Evolutionary conservation across 352 stramenopile species (phyloP), one percentile per base, ranked within the genome.

Genomic region (Peronospora belbahrii): DNA sequence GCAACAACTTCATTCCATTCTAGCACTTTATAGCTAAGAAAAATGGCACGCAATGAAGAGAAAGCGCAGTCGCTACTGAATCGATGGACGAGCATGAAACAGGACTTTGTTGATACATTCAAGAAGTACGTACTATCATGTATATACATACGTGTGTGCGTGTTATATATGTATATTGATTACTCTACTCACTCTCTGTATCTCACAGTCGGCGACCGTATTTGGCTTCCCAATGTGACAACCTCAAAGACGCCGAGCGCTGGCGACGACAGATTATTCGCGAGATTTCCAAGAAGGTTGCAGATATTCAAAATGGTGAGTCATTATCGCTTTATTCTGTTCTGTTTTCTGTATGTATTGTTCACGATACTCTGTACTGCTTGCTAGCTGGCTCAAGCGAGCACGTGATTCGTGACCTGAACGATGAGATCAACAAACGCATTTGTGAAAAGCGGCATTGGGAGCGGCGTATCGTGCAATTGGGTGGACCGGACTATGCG

Each of bases 341-440:
- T n/a, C n/a, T n/a, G n/a, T n/a, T n/a, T n/a, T n/a, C n/a, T n/a
- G n/a, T n/a, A n/a, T n/a, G n/a, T n/a, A n/a, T n/a, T n/a, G n/a
- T 33, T 28, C n/a, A 25, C 20, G 27, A 39, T 30, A 17, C 6
- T 33, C 0, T 41, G 9, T 28, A 6, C 14, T 42, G 28, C 45
- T 33, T 64, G 10, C 4, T 56, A 87, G 82, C 86, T 4, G 94
- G 88, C 3, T 75, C 97, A 8, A 92, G 92, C 7, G 95, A 98
- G 64, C 91, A 98, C 62, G 81, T 91, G 32, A 95, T 98, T 52
- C 84, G 96, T 17, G 96, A 99, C 67, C 65, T 98, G 35, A 98
- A 99, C 66, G 96, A 99, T 71, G 72, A 96, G 59, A 99, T 99
- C 68, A 99, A 99, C 73, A 97, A 97, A 58, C 86, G 96, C 60